These are phyloP conservation scores for Sporothrix dimorphospora DNA, from an alignment of 2,329 filamentous ascomycete genomes.

Conservation along the genomic window DNA sequence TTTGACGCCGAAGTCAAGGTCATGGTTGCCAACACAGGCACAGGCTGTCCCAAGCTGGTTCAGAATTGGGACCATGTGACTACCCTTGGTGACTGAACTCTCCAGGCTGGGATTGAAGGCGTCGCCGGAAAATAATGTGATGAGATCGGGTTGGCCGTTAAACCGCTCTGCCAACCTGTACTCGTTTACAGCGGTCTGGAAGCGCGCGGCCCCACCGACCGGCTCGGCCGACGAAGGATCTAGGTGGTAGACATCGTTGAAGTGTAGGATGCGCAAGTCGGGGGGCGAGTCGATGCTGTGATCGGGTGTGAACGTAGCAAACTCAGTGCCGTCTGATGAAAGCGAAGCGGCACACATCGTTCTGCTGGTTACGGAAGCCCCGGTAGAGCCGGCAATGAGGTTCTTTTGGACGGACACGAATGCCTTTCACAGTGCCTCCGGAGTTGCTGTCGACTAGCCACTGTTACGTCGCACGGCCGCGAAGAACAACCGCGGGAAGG, in stretches of 20 bases:
- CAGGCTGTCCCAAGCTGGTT: constrained; percentile 77
- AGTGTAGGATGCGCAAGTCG: constrained; percentile 82
- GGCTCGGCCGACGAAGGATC: constrained; percentile 77
- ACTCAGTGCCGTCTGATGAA: constrained; percentile 19
- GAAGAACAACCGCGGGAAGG: not conserved
- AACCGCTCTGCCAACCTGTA: constrained; percentile 68
- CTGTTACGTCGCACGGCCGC: not conserved
- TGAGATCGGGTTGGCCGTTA: constrained; percentile 62
- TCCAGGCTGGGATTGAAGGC: constrained; percentile 91
- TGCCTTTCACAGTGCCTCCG: not conserved
- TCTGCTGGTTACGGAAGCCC: not conserved
- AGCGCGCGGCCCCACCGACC: constrained; percentile 78
- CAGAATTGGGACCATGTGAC: constrained; percentile 85
- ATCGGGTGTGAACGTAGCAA: constrained; percentile 37
- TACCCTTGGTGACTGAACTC: constrained; percentile 84
- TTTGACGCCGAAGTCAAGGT: constrained; percentile 85
- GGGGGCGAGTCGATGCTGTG: constrained; percentile 47
- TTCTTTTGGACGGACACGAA: not conserved
- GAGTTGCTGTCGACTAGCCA: not conserved
- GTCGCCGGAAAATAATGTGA: constrained; percentile 89
- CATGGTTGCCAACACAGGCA: constrained; percentile 89
- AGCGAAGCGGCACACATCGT: constrained; percentile 7
- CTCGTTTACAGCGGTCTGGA: constrained; percentile 76
- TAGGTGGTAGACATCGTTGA: constrained; percentile 93
- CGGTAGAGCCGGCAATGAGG: not conserved